Evolutionary conservation across 257 asterid species (phyloP).

Genomic region (Nicotiana benthamiana): DNA sequence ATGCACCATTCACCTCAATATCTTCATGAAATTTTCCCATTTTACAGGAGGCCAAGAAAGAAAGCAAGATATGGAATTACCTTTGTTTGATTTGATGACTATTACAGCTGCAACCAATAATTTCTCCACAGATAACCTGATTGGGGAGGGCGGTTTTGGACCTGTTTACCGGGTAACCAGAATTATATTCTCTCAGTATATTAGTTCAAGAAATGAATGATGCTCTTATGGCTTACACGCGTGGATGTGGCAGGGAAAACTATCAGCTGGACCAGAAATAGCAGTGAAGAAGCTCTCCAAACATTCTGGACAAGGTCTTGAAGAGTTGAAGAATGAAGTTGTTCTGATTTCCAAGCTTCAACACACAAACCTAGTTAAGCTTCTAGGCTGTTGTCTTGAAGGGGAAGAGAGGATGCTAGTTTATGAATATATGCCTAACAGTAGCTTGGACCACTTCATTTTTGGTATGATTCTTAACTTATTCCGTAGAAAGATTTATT

Average conservation of each 20-base stretch:
- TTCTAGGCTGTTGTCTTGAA: constrained; percentile 5
- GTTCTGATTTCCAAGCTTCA: constrained; percentile 2
- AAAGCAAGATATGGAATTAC: constrained; percentile 1
- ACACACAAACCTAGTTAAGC: constrained; percentile 1
- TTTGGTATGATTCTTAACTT: no score
- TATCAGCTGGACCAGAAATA: neutral
- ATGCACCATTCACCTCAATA: no score
- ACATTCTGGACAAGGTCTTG: constrained; percentile 2
- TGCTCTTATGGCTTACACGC: no score
- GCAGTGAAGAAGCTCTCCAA: constrained; percentile 11
- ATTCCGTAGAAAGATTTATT: no score
- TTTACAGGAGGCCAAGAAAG: neutral
- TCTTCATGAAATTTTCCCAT: no score
- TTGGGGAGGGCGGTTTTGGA: constrained; percentile 13
- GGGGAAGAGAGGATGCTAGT: no score
- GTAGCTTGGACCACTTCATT: no score
- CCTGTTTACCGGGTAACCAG: constrained; percentile 6
- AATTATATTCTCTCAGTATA: neutral
- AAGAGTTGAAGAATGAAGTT: constrained; percentile 5
- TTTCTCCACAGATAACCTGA: neutral
- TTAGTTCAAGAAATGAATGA: neutral
- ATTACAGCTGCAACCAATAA: constrained; percentile 6
- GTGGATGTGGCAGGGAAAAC: neutral
- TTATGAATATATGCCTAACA: no score
- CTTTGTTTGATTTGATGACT: constrained; percentile 1